Evolutionary conservation across 1,284 basidiomycete genomes (phyloP).

Genomic region (Rhodotorula sp.): DNA sequence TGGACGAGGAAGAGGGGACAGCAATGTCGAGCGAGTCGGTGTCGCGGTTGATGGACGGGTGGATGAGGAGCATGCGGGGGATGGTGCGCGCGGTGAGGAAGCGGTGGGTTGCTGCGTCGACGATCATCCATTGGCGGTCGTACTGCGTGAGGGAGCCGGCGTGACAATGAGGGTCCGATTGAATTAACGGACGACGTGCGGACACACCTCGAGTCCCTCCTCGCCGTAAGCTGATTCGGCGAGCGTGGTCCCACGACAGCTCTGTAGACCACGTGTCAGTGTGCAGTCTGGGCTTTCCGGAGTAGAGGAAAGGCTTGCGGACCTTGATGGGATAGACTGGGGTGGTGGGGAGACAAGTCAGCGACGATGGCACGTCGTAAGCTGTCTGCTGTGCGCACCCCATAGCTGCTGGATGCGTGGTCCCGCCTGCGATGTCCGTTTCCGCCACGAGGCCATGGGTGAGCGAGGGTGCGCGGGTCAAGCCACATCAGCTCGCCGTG

Average conservation of each 20-base stretch:
- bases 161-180: no score
- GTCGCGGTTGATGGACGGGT: slow-evolving; percentile 13
- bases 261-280: slow-evolving; percentile 3
- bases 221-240: slow-evolving; percentile 4
- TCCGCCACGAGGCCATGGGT: not conserved
- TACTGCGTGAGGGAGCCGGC: not conserved
- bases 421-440: not conserved
- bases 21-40: slow-evolving; percentile 20
- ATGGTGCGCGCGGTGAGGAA: slow-evolving; percentile 34
- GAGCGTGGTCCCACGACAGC: slow-evolving; percentile 16
- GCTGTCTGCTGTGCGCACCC: slow-evolving; percentile 3
- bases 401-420: slow-evolving; percentile 19
- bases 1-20: slow-evolving; percentile 7
- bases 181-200: no score
- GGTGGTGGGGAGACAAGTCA: not conserved
- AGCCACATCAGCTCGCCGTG: no score
- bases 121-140: slow-evolving; percentile 38
- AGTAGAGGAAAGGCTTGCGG: not conserved
- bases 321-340: slow-evolving; percentile 33
- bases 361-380: no score
- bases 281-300: not conserved
- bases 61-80: slow-evolving; percentile 32
- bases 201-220: slow-evolving; percentile 21
- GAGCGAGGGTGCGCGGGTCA: not conserved
- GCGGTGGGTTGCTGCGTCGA: slow-evolving; percentile 25